These are phyloP conservation scores for Pestalotiopsis fici DNA, from an alignment of 2,329 filamentous ascomycete species.

Conservation along the genomic window DNA sequence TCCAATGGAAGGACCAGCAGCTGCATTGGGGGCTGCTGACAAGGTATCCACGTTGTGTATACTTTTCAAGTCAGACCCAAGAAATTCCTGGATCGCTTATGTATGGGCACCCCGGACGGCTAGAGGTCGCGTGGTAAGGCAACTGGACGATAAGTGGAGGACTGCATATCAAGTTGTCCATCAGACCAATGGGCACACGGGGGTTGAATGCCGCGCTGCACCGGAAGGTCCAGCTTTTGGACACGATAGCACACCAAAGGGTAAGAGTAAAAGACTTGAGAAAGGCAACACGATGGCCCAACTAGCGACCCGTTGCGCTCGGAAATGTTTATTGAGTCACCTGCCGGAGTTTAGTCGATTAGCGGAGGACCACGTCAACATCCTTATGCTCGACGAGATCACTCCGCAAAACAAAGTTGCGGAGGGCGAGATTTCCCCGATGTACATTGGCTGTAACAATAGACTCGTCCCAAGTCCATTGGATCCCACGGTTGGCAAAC, in stretches of 20 bases:
- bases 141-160: constrained; percentile 15
- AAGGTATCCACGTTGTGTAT: background rate
- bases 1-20: background rate
- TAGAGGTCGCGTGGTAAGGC: constrained; percentile 12
- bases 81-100: constrained; percentile 6
- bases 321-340: background rate
- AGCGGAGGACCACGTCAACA: background rate
- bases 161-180: constrained; percentile 12
- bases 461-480: background rate
- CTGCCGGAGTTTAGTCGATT: background rate
- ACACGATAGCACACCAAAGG: background rate
- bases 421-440: background rate
- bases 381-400: constrained; percentile 5
- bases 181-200: constrained; percentile 15
- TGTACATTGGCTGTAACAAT: background rate
- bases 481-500: background rate
- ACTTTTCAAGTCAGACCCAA: background rate
- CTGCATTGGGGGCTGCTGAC: background rate
- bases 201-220: constrained; percentile 11
- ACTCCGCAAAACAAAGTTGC: background rate
- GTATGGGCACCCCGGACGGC: constrained; percentile 17
- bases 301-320: background rate
- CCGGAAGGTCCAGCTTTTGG: constrained; percentile 1
- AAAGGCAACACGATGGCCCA: background rate
- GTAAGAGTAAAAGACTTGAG: background rate